Evolutionary conservation across 352 stramenopile species (phyloP), one percentile per base, ranked within the genome.

Genomic region (Globisporangium spiculum): DNA sequence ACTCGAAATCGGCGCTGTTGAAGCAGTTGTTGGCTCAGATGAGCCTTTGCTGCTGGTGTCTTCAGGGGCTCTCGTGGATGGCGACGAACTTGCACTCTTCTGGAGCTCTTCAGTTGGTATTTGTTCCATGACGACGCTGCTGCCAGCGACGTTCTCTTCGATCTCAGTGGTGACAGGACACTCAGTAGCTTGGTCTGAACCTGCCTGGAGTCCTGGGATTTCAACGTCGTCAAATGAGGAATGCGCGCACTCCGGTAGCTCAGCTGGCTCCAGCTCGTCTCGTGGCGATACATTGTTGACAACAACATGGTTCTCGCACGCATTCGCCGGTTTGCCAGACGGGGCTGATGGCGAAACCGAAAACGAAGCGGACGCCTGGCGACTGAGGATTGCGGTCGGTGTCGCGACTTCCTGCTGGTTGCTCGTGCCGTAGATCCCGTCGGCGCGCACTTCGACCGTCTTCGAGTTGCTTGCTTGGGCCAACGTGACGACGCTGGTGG

Each of bases 341-440:
- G 41, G 41, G 2, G n/a, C 48, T 54, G 48, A 26, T 10, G 14
- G 6, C 44, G 44, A 52, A 44, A 44, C 36, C 4, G 36, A 44
- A 14, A 16, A 50, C 4, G 41, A 50, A 50, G 41, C 1, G 41
- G 41, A 50, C 7, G 18, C n/a, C 30, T 44, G 32, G 4, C 4
- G 30, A 48, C 20, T 61, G 18, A 41, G 27, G 2, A 9, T 16
- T 50, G 32, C 32, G 14, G 27, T 9, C 16, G 56, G 7, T 3
- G 16, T 50, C 41, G 16, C 2, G 1, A 8, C 30, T 20, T 63
- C 34, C 18, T 44, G 59, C 26, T 68, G 52, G 41, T 68, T 68
- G 53, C 53, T 68, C 26, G 24, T 63, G 16, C 48, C 36, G 54
- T 57, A 68, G 63, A 68, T 68, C 24, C 36, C 53, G 38, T 63